A percentile compares a stretch with the other conserved stretches of the same genome.
Conservation (phyloP, 257 asterid genomes). For the Solanum sitiens region DNA sequence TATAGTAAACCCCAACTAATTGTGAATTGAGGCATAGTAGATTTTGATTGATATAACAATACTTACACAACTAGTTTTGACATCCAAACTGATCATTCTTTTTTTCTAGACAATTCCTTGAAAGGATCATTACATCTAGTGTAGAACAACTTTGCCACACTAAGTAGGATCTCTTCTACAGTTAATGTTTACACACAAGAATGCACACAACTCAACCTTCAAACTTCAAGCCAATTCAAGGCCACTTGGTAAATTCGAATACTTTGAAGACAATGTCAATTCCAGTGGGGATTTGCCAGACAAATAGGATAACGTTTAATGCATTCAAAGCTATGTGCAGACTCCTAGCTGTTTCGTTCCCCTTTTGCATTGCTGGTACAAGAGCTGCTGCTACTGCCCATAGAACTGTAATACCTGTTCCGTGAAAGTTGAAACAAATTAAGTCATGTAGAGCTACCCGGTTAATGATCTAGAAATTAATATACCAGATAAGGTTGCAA, state of each 20-base stretch:
- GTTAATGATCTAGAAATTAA: too few relatives aligned
- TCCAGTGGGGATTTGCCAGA: conserved; percentile 90
- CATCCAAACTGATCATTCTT: background rate
- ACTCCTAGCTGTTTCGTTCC: conserved; percentile 80
- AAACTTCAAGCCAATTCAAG: conserved; percentile 24
- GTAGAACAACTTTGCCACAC: background rate
- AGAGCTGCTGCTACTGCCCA: conserved; percentile 97
- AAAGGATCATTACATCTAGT: background rate
- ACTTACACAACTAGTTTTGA: background rate
- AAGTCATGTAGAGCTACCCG: background rate
- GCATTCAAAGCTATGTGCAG: conserved; percentile 70
- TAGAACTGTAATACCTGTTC: conserved; percentile 66
- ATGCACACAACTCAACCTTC: background rate
- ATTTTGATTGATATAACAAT: background rate
- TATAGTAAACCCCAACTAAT: background rate
- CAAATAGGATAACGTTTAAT: conserved; percentile 61
- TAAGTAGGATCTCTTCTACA: background rate
- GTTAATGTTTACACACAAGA: background rate
- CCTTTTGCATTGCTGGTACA: conserved; percentile 95
- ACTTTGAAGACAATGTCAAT: conserved; percentile 69
- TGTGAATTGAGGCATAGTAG: background rate
- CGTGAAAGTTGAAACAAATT: background rate
- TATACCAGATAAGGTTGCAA: background rate
- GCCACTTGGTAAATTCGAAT: conserved; percentile 73
- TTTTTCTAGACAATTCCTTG: background rate